These are phyloP conservation scores for Saccharomyces jurei DNA, from an alignment of 805 yeast genomes.

Conservation along the genomic window DNA sequence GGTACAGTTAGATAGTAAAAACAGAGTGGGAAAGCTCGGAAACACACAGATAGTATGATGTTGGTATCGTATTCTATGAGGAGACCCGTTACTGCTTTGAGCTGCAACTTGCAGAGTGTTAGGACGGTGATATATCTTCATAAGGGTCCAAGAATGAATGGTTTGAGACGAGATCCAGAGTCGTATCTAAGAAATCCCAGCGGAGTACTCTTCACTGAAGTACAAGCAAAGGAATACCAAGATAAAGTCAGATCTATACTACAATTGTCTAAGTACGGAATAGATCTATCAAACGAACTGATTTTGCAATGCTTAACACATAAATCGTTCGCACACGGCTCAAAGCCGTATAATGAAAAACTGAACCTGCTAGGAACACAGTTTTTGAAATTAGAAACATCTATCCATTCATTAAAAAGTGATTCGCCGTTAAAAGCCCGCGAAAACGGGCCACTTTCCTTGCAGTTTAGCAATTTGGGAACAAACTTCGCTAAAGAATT, in stretches of 20 bases:
- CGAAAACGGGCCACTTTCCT: conserved; percentile 1
- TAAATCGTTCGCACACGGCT: conserved; percentile 89
- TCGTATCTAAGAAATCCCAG: conserved; percentile 42
- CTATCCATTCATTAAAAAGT: conserved; percentile 29
- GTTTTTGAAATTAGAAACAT: conserved; percentile 40
- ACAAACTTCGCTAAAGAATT: conserved; percentile 44
- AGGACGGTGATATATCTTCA: conserved; percentile 35
- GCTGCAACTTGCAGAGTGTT: conserved; percentile 1
- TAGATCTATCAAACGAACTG: conserved; percentile 48
- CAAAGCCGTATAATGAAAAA: conserved; percentile 82
- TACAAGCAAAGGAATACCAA: conserved; percentile 41
- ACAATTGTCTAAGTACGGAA: conserved; percentile 17
- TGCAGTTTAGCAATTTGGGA: conserved; percentile 55
- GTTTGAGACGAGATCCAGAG: conserved; percentile 63
- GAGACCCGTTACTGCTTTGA: neutral
- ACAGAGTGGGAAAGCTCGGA: neutral
- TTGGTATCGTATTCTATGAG: neutral
- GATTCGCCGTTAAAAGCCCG: conserved; percentile 16
- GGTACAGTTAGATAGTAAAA: neutral
- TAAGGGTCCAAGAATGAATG: conserved; percentile 51
- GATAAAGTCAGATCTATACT: conserved; percentile 17
- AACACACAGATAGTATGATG: neutral
- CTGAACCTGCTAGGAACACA: conserved; percentile 65
- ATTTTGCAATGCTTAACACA: conserved; percentile 81
- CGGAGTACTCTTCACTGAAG: conserved; percentile 44